A percentile compares a stretch with the other conserved stretches of the same genome.
Evolutionary conservation across 352 stramenopile genomes (phyloP).

Genomic region (Elongisporangium undulatum): DNA sequence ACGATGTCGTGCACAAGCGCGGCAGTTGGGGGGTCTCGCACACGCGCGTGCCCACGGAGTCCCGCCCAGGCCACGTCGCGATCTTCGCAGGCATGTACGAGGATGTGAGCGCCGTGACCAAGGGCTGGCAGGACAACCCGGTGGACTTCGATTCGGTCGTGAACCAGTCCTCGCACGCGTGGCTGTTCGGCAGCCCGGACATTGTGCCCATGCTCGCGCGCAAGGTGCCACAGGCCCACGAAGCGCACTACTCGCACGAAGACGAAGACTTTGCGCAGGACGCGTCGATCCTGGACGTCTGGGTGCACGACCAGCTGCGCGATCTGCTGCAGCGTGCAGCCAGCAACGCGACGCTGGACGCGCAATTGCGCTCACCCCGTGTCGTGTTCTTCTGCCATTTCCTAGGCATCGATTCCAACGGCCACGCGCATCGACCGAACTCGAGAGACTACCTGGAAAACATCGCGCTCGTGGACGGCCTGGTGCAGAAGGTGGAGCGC

Average conservation of each 20-base stretch:
- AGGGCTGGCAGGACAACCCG: conserved; percentile 83
- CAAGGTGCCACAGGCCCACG: conserved; percentile 55
- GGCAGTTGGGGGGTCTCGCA: conserved; percentile 83
- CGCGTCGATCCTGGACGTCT: conserved; percentile 67
- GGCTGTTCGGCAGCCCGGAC: conserved; percentile 78
- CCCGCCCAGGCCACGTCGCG: conserved; percentile 73
- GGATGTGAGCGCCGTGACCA: conserved; percentile 85
- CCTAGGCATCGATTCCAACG: conserved; percentile 85
- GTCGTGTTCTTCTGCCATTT: conserved; percentile 82
- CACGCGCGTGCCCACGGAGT: conserved; percentile 85
- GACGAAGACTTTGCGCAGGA: conserved; percentile 86
- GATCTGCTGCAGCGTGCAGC: conserved; percentile 32
- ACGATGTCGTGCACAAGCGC: conserved; percentile 36
- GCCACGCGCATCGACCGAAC: conserved; percentile 73
- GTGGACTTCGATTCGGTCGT: conserved; percentile 88
- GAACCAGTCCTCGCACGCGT: conserved; percentile 65
- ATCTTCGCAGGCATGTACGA: conserved; percentile 88
- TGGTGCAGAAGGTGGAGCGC: conserved; percentile 54
- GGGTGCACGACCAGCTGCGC: conserved; percentile 58
- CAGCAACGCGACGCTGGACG: conserved; percentile 17
- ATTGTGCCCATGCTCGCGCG: conserved; percentile 87
- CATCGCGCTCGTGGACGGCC: conserved; percentile 75
- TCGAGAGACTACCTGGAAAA: conserved; percentile 81
- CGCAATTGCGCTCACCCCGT: conserved; percentile 28
- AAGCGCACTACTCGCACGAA: conserved; percentile 69